Evolutionary conservation across 805 yeast genomes (phyloP).

Genomic region (Cephaloascus fragrans): DNA sequence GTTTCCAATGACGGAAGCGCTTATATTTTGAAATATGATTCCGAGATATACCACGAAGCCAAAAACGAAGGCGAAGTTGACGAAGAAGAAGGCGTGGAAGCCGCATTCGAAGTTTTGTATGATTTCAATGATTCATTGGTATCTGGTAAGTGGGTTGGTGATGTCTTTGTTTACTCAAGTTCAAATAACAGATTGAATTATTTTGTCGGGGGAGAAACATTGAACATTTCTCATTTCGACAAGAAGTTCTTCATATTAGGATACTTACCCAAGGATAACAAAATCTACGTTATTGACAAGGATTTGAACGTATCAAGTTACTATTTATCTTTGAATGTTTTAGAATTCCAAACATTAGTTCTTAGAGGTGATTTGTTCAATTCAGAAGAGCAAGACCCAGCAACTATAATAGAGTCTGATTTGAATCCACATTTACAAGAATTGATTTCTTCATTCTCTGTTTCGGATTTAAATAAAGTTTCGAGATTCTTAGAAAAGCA

Average conservation of each 20-base stretch:
- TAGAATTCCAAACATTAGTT: conserved; percentile 93
- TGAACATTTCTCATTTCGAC: conserved; percentile 89
- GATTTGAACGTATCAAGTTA: conserved; percentile 77
- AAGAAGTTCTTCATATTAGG: conserved; percentile 81
- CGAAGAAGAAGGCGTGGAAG: conserved; percentile 84
- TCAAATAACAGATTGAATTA: conserved; percentile 82
- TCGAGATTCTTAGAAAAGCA: conserved; percentile 92
- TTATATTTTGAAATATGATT: conserved; percentile 68
- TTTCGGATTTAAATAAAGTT: conserved; percentile 62
- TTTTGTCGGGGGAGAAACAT: conserved; percentile 88
- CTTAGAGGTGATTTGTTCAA: conserved; percentile 90
- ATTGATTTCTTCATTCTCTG: conserved; percentile 49
- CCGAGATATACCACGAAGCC: conserved; percentile 56
- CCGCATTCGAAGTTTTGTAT: conserved; percentile 72
- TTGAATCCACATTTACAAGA: conserved; percentile 39
- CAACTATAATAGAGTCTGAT: conserved; percentile 40
- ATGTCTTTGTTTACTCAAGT: conserved; percentile 89
- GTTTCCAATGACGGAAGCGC: conserved; percentile 55
- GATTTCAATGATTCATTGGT: conserved; percentile 75
- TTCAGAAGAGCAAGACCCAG: conserved; percentile 19
- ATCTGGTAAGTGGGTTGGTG: conserved; percentile 95
- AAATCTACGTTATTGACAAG: conserved; percentile 85
- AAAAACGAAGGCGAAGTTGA: conserved; percentile 46
- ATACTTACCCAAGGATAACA: conserved; percentile 83
- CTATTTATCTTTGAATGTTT: conserved; percentile 71